Conservation (phyloP, 495 filamentous ascomycete species). For the Trichoderma asperelloides region DNA sequence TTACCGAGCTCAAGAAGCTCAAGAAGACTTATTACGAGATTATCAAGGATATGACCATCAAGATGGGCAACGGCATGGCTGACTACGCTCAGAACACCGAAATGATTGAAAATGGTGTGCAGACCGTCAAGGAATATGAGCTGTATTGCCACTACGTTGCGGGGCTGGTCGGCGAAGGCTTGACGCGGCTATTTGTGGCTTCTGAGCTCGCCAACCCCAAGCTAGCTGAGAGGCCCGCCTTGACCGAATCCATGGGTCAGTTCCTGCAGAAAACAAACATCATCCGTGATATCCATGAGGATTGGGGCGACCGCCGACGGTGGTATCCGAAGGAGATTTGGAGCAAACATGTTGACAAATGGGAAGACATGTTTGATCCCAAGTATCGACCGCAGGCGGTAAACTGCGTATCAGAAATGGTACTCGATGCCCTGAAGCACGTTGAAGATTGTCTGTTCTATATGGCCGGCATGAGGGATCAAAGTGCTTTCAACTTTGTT, state of each 20-base stretch:
- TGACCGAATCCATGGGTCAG: constrained; percentile 93
- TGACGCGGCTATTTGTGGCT: constrained; percentile 86
- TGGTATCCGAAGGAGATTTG: constrained; percentile 96
- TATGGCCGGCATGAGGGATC: constrained; percentile 89
- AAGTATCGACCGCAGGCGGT: constrained; percentile 72
- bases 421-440: constrained; percentile 77
- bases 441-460: constrained; percentile 94
- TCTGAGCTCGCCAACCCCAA: constrained; percentile 79
- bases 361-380: constrained; percentile 80
- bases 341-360: constrained; percentile 84
- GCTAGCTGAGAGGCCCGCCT: constrained; percentile 63
- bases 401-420: constrained; percentile 89
- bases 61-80: constrained; percentile 98
- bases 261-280: constrained; percentile 98
- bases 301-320: constrained; percentile 72
- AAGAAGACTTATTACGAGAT: constrained; percentile 70
- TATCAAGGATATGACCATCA: constrained; percentile 86
- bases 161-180: constrained; percentile 88
- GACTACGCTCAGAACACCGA: constrained; percentile 82
- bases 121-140: constrained; percentile 83
- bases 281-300: constrained; percentile 89
- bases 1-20: constrained; percentile 80
- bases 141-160: constrained; percentile 96
- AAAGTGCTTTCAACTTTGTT: constrained; percentile 99
- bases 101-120: constrained; percentile 65